Base-by-base conservation (phyloP, 2,329 filamentous ascomycete genomes). In the Pochonia chlamydosporia region DNA sequence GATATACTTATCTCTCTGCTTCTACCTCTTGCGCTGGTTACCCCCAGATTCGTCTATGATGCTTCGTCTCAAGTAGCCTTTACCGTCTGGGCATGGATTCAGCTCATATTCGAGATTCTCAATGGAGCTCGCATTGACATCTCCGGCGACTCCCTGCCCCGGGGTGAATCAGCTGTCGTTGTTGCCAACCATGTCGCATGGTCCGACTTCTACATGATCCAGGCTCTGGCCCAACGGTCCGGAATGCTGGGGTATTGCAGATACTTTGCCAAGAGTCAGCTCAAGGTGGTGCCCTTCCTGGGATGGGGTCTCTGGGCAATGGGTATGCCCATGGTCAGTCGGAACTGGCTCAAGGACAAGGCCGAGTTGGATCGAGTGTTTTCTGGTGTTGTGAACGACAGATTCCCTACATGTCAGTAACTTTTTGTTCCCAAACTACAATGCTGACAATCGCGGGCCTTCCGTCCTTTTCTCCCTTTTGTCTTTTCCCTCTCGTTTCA, bases 251-350 rank as follows among this genome's bases (percentile, higher is more conserved):
- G 75, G n/a, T 69, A 76, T 43, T 82, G 76, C 56, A 73, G 78
- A 24, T 84, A 79, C 69, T 82, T 84, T 59, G 75, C 79, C 47
- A 84, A 83, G 63, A 71, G 73, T 49, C 72, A 81, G 59, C 67
- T 84, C 49, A 72, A 72, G 50, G 70, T 72, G 63, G 75, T 84
- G 11, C 80, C 79, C 4, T 76, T 84, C 50, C 67, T 83, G 7
- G 79, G 80, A 16, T 83, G 79, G 80, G 81, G 78, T 2, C 66
- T 84, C 28, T 82, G 78, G 79, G 79, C 75, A 3, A 80, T 83
- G 71, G 78, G 79, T 3, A 82, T 84, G 77, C 80, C 79, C 6
- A 69, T 84, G 63, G 78, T 83, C 20, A 80, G 71, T 56, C 67
- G 80, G 44, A 75, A 77, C 46, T 84, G 81, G 79, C 70, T 73